Evolutionary conservation across 805 yeast species (phyloP).

Genomic region (Nadsonia fulvescens): DNA sequence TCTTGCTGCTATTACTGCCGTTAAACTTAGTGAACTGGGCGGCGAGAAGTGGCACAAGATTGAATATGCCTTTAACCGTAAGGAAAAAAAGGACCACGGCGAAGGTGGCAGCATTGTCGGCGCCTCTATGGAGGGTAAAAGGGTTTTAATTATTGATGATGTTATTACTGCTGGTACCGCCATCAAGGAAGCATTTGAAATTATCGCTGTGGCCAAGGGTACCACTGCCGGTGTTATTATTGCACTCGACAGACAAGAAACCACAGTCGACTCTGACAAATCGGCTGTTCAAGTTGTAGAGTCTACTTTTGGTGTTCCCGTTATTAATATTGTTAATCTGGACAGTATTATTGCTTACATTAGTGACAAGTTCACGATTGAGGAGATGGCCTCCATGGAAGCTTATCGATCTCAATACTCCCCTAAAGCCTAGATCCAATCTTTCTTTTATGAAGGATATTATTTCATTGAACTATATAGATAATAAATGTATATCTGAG

Average conservation of each 20-base stretch:
- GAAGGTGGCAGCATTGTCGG: slow-evolving; percentile 97
- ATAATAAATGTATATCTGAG: too few species aligned
- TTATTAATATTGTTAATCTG: slow-evolving; percentile 60
- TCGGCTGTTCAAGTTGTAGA: slow-evolving; percentile 76
- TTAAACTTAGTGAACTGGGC: slow-evolving; percentile 79
- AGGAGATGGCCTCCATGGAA: slow-evolving; percentile 14
- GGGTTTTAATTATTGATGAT: slow-evolving; percentile 78
- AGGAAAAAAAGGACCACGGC: slow-evolving; percentile 93
- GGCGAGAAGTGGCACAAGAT: slow-evolving; percentile 45
- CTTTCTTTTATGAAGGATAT: too few species aligned
- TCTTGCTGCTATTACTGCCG: slow-evolving; percentile 79
- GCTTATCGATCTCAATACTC: slow-evolving; percentile 17
- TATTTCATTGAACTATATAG: too few species aligned
- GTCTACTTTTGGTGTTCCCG: slow-evolving; percentile 61
- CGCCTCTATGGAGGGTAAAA: slow-evolving; percentile 48
- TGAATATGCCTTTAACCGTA: slow-evolving; percentile 89
- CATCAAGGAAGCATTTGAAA: slow-evolving; percentile 77
- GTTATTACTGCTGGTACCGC: slow-evolving; percentile 99
- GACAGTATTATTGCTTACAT: slow-evolving; percentile 54
- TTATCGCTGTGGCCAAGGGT: slow-evolving; percentile 56
- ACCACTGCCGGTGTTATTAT: slow-evolving; percentile 67
- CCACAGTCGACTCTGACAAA: slow-evolving; percentile 43
- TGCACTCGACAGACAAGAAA: slow-evolving; percentile 89
- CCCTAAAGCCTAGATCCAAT: slow-evolving; percentile 7
- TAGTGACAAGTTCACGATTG: slow-evolving; percentile 12